A percentile compares a stretch with the other conserved stretches of the same genome.
Conservation (phyloP, 768 basidiomycete genomes). For the Mycena rosella region DNA sequence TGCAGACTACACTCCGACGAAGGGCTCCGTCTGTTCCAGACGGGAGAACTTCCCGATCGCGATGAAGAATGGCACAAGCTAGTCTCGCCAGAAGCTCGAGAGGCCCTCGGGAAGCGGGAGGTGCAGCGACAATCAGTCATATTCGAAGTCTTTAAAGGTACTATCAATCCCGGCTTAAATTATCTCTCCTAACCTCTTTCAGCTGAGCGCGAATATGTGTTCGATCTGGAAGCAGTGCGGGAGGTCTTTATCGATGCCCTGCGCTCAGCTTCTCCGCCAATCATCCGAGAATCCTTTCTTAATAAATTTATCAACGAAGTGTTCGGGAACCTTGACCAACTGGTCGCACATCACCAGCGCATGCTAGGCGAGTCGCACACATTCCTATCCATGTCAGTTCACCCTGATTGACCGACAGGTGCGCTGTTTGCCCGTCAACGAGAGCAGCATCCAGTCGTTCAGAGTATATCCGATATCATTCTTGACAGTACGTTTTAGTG, state of each 20-base stretch:
- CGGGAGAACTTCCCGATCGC: slow-evolving; percentile 69
- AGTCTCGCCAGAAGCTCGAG: slow-evolving; percentile 77
- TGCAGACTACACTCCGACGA: slow-evolving; percentile 73
- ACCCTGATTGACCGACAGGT: too few relatives aligned
- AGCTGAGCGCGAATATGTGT: slow-evolving; percentile 89
- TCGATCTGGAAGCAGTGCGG: slow-evolving; percentile 79
- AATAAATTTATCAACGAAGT: slow-evolving; percentile 82
- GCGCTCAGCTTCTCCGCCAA: slow-evolving; percentile 68
- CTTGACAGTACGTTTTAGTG: slow-evolving; percentile 75
- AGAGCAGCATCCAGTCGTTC: slow-evolving; percentile 87
- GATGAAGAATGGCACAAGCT: slow-evolving; percentile 89
- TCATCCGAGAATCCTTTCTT: slow-evolving; percentile 68
- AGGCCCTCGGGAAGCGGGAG: slow-evolving; percentile 80
- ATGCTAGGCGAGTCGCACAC: too few relatives aligned
- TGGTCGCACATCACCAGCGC: slow-evolving; percentile 74
- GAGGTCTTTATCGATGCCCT: slow-evolving; percentile 85
- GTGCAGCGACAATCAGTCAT: slow-evolving; percentile 88
- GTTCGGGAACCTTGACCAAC: slow-evolving; percentile 85
- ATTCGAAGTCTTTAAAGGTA: slow-evolving; percentile 85
- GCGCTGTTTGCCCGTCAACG: slow-evolving; percentile 84
- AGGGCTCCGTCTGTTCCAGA: slow-evolving; percentile 75
- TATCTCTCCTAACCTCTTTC: background rate
- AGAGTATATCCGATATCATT: slow-evolving; percentile 87
- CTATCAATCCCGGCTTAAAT: background rate
- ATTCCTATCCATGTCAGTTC: too few relatives aligned